Conservation (phyloP, 768 basidiomycete species). For the Tricholomella constricta region DNA sequence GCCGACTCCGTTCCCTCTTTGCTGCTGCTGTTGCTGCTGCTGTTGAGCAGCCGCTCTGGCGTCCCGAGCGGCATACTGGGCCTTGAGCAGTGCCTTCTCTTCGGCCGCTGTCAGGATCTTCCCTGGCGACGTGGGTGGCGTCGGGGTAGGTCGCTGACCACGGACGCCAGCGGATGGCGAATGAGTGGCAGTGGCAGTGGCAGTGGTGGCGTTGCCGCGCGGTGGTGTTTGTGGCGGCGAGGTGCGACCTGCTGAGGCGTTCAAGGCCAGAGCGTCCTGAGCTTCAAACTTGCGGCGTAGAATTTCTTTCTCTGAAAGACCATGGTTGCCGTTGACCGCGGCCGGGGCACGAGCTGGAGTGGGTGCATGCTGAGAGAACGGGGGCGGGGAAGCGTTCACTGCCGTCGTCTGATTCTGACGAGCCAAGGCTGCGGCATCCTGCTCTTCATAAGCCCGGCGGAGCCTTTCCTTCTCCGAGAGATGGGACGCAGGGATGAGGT, state of each 20-base stretch:
- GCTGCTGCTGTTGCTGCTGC: constrained; percentile 24
- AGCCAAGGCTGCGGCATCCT: constrained; percentile 56
- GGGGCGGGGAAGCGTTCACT: constrained; percentile 18
- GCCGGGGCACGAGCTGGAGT: constrained; percentile 24
- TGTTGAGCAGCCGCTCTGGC: constrained; percentile 17
- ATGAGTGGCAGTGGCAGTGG: constrained; percentile 17
- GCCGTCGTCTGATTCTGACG: constrained; percentile 22
- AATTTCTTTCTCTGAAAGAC: constrained; percentile 56
- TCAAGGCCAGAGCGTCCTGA: constrained; percentile 42
- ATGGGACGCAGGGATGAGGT: constrained; percentile 37
- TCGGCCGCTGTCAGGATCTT: constrained; percentile 66
- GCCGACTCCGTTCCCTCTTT: constrained; percentile 29
- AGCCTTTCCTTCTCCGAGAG: constrained; percentile 72
- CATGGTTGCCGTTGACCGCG: constrained; percentile 23
- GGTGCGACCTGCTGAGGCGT: constrained; percentile 16
- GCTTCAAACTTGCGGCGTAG: constrained; percentile 58
- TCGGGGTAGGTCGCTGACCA: constrained; percentile 35
- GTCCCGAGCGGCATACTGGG: constrained; percentile 64
- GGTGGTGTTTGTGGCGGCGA: constrained; percentile 26
- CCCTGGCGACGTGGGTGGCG: constrained; percentile 31
- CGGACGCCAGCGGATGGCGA: constrained; percentile 16
- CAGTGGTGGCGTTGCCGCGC: constrained; percentile 19
- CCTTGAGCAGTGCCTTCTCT: constrained; percentile 72
- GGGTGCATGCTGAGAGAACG: constrained; percentile 8
- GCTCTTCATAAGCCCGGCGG: constrained; percentile 63